These are phyloP conservation scores for Pseudogymnoascus sp. DNA, from an alignment of 2,329 filamentous ascomycete genomes.

Conservation along the genomic window DNA sequence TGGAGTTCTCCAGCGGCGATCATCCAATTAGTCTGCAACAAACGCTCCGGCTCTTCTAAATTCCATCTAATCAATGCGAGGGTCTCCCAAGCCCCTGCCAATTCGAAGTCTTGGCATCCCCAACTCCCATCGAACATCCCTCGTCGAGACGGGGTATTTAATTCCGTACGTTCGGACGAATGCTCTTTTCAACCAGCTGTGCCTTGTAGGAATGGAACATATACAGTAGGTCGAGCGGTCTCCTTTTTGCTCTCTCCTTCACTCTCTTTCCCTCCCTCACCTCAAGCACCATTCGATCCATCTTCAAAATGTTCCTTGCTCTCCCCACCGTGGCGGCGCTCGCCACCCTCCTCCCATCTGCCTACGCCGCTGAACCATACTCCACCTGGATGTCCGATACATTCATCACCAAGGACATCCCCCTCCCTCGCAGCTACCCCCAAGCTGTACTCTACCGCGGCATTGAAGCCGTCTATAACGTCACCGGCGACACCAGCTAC, in stretches of 20 bases:
- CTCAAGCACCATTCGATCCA: background rate
- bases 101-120: background rate
- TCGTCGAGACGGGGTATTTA: background rate
- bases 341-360: background rate
- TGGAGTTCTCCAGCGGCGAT: background rate
- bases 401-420: constrained; percentile 34
- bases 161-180: background rate
- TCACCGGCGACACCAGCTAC: constrained; percentile 36
- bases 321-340: background rate
- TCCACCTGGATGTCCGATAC: constrained; percentile 36
- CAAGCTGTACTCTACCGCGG: constrained; percentile 39
- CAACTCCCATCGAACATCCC: background rate
- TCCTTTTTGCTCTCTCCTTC: background rate
- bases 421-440: constrained; percentile 36
- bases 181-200: background rate
- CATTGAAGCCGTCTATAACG: constrained; percentile 37
- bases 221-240: background rate
- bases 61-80: background rate
- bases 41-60: background rate
- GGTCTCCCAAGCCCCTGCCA: background rate
- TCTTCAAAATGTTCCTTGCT: background rate
- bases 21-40: background rate
- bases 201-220: background rate
- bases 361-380: background rate
- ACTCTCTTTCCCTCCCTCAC: background rate